Conservation (phyloP, 140 eudicot genomes). For the Ambrosia hybrid region DNA sequence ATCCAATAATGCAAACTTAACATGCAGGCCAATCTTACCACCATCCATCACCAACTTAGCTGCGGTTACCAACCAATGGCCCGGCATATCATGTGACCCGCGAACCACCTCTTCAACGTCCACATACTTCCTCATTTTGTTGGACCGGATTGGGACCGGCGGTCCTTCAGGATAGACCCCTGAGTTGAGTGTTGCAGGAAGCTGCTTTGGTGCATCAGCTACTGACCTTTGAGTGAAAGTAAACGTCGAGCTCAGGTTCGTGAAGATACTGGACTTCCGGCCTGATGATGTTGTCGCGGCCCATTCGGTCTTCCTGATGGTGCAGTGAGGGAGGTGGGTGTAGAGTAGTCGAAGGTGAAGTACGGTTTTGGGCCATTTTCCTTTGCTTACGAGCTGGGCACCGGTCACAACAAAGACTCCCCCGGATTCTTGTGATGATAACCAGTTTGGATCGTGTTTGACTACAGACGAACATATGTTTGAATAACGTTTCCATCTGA, state of each 20-base stretch:
- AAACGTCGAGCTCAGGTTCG: conserved; percentile 77
- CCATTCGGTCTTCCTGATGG: conserved; percentile 80
- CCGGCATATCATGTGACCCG: conserved; percentile 85
- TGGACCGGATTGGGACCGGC: conserved; percentile 66
- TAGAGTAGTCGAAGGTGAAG: conserved; percentile 83
- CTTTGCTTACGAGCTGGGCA: conserved; percentile 81
- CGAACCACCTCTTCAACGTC: conserved; percentile 71
- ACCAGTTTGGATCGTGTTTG: conserved; percentile 80
- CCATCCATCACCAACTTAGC: conserved; percentile 81
- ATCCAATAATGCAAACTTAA: conserved; percentile 79
- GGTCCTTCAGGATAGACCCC: conserved; percentile 97
- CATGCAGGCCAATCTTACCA: conserved; percentile 87
- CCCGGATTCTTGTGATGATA: conserved; percentile 30
- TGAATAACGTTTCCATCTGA: conserved; percentile 79
- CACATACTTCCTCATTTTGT: conserved; percentile 63
- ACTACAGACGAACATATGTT: conserved; percentile 75
- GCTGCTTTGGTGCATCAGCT: conserved; percentile 61
- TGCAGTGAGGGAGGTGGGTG: conserved; percentile 75
- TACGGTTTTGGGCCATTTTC: conserved; percentile 76
- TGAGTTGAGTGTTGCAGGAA: conserved; percentile 71
- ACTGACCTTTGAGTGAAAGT: conserved; percentile 57
- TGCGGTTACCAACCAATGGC: conserved; percentile 97
- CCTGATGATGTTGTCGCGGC: conserved; percentile 63
- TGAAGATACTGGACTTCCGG: conserved; percentile 66
- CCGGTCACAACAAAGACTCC: conserved; percentile 91